Base-by-base conservation (phyloP, 768 basidiomycete species). In the Lepiota brunneoincarnata region DNA sequence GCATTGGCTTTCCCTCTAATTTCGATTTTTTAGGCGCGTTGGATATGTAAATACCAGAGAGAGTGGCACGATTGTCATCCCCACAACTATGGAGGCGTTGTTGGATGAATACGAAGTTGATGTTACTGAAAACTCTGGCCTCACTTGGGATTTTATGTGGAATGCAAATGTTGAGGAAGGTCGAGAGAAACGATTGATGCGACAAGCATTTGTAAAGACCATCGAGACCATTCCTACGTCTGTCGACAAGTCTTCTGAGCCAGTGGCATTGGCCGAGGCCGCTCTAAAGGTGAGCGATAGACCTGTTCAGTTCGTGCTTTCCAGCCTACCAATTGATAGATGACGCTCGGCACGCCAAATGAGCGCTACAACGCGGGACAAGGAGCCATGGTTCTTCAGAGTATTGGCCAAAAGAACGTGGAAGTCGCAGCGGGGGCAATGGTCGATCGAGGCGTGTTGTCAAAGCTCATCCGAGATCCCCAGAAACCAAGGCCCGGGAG, bases 91-190 rank as follows among this genome's bases (percentile, higher is more conserved):
- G 23, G 71, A 74, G 20, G 69, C 75, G 28, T 70, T 88, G 26
- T 26, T 71, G 5, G 59, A 68, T 9, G 61, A 70, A 12, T 89
- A 76, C 57, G 78, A 86, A 7, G 67, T 90, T 23, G 45, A 47
- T 48, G 63, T 69, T 18, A 83, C 83, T 57, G 76, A 72, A 39
- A 60, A 60, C 12, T 63, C 66, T 3, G 64, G 62, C 10, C 66
- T 70, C 1, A 79, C 86, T 0, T 89, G 82, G 81, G 89, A 91
- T 56, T 89, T 88, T 63, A 75, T 92, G 68, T 91, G 86, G 84
- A 87, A 77, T 59, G 75, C 78, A 1, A 64, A 75, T 14, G 85
- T 87, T 1, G 90, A 91, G 60, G 89, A 92, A 64, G 78, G 79
- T 10, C 82, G 91, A 38, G 91, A 91, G 65, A 87, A 86, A 63